phyloP scores from a whole-genome alignment of 331 rosid species.

The Dryas integrifolia region DNA sequence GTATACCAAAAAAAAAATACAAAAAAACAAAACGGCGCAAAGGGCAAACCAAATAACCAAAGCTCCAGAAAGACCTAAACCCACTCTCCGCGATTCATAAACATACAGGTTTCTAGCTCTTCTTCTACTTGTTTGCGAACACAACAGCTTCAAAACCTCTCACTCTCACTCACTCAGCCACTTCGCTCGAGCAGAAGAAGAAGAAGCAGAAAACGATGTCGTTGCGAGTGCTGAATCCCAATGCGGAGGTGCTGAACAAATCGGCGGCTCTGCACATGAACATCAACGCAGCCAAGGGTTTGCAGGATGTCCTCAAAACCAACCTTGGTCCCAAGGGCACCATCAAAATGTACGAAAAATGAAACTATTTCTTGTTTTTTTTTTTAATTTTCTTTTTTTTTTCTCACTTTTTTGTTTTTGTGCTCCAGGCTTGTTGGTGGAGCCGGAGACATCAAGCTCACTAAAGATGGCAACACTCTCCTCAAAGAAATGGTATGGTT shows the following conservation, averaged over 20 bases:
- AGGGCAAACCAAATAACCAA: not conserved
- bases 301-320: constrained; percentile 86
- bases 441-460: constrained; percentile 91
- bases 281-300: constrained; percentile 96
- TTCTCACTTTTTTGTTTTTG: not conserved
- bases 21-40: too few species aligned
- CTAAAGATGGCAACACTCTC: constrained; percentile 95
- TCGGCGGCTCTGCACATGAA: constrained; percentile 95
- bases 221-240: constrained; percentile 70
- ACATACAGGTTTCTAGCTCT: too few species aligned
- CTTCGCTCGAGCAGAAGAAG: not conserved
- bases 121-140: not conserved
- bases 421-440: constrained; percentile 89
- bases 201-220: constrained; percentile 49
- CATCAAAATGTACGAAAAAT: constrained; percentile 62
- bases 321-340: constrained; percentile 98
- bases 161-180: constrained; percentile 6
- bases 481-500: constrained; percentile 81
- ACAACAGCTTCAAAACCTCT: not conserved
- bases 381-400: not conserved
- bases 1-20: not conserved
- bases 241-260: constrained; percentile 95
- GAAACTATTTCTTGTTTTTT: too few species aligned
- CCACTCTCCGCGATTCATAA: not conserved
- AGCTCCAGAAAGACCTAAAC: constrained; percentile 25